These are phyloP conservation scores for Vaccinium vitisidaea DNA, from an alignment of 148 eudicot species.

Conservation along the genomic window DNA sequence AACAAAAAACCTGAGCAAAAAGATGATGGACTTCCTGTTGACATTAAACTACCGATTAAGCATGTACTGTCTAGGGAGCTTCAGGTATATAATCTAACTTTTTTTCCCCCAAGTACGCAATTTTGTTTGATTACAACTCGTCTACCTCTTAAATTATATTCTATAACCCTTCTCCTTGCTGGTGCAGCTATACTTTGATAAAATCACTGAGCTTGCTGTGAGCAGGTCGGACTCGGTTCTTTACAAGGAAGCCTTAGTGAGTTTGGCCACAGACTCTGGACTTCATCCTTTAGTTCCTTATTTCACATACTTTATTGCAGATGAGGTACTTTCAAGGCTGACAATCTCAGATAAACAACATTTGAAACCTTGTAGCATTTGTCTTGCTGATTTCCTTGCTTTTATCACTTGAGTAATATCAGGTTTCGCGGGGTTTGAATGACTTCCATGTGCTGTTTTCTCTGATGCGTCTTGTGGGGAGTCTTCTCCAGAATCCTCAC, in stretches of 20 bases:
- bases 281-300: conserved; percentile 77
- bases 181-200: conserved; percentile 65
- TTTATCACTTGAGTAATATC: conserved; percentile 7
- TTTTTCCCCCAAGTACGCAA: not conserved
- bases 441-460: conserved; percentile 66
- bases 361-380: not conserved
- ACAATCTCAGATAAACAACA: not conserved
- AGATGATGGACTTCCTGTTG: conserved; percentile 57
- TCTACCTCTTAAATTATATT: conserved; percentile 9
- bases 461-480: conserved; percentile 68
- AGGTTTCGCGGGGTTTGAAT: conserved; percentile 75
- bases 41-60: conserved; percentile 63
- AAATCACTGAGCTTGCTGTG: conserved; percentile 62
- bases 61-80: conserved; percentile 78
- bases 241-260: conserved; percentile 70
- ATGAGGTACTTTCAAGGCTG: conserved; percentile 45
- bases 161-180: not conserved
- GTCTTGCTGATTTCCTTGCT: not conserved
- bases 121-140: not conserved
- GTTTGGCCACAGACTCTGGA: conserved; percentile 79
- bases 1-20: conserved; percentile 42
- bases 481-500: conserved; percentile 75
- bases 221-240: conserved; percentile 56
- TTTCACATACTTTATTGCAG: conserved; percentile 65
- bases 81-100: conserved; percentile 40